phyloP scores from a whole-genome alignment of 257 asterid genomes.

The Capsicum rhomboideum region DNA sequence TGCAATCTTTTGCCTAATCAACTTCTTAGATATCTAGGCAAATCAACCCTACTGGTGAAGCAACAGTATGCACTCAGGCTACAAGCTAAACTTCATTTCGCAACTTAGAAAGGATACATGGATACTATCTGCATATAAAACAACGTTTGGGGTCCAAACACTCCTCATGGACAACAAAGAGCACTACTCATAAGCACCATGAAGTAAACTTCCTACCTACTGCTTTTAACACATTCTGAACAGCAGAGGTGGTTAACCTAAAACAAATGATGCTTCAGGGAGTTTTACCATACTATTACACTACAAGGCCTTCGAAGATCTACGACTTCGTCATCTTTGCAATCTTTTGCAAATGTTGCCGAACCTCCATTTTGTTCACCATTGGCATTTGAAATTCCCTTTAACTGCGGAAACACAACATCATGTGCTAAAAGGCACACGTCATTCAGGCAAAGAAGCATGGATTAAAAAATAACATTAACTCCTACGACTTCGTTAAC shows the following conservation, averaged over 20 bases:
- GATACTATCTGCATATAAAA: background rate
- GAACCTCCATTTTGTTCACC: conserved; percentile 24
- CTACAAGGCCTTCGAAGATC: background rate
- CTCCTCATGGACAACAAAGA: conserved; percentile 10
- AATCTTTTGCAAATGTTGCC: conserved; percentile 19
- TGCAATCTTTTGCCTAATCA: background rate
- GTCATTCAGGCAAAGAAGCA: background rate
- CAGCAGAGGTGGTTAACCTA: conserved; percentile 2
- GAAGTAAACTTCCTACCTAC: conserved; percentile 7
- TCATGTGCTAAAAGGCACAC: background rate
- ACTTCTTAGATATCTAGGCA: background rate
- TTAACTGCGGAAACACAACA: conserved; percentile 30
- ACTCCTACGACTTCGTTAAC: background rate
- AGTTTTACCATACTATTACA: background rate
- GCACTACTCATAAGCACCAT: conserved; percentile 8
- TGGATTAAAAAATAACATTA: background rate
- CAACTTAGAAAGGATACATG: background rate
- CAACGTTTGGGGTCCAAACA: background rate
- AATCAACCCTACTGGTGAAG: background rate
- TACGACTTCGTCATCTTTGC: conserved; percentile 34
- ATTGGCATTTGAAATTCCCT: conserved; percentile 35
- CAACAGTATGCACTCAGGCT: background rate
- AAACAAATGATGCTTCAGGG: conserved; percentile 10
- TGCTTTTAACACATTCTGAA: background rate
- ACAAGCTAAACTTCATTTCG: background rate